Conservation (phyloP, 2,329 filamentous ascomycete species). For the Fusarium marasasianum region DNA sequence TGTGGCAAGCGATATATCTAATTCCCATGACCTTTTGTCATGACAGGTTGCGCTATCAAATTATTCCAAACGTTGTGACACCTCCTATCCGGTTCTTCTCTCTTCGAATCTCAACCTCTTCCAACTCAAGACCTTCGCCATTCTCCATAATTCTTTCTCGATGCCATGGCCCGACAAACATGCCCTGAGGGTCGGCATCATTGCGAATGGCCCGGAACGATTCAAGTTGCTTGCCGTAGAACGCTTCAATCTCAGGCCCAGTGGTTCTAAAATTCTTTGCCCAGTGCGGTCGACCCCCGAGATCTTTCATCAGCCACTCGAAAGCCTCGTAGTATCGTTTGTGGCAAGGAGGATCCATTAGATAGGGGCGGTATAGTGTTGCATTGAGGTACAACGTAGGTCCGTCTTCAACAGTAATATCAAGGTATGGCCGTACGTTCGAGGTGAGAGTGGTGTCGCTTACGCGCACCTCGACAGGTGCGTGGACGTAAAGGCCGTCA, state of each 20-base stretch:
- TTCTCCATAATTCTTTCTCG: conserved; percentile 68
- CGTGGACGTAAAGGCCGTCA: conserved; percentile 84
- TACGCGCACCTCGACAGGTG: conserved; percentile 91
- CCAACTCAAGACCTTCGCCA: conserved; percentile 47
- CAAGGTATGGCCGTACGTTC: conserved; percentile 62
- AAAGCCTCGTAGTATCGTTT: conserved; percentile 88
- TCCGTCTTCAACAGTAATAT: conserved; percentile 73
- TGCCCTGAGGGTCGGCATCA: conserved; percentile 79
- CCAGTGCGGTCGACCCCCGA: conserved; percentile 87
- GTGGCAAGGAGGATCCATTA: conserved; percentile 78
- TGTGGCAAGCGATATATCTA: neutral
- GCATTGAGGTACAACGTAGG: conserved; percentile 91
- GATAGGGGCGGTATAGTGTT: conserved; percentile 86
- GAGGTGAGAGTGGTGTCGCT: conserved; percentile 68
- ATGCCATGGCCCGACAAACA: conserved; percentile 95
- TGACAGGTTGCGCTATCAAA: conserved; percentile 24
- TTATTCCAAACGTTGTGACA: conserved; percentile 39
- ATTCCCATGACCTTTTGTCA: conserved; percentile 10
- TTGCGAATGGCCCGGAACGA: conserved; percentile 75
- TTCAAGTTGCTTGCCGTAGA: conserved; percentile 75
- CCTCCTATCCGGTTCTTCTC: conserved; percentile 39
- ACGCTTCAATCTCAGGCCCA: conserved; percentile 67
- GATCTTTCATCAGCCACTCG: conserved; percentile 87
- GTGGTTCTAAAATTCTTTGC: conserved; percentile 85
- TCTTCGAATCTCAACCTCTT: conserved; percentile 49